These are phyloP conservation scores for Monilinia fructicola DNA, from an alignment of 2,329 filamentous ascomycete genomes.

Conservation along the genomic window DNA sequence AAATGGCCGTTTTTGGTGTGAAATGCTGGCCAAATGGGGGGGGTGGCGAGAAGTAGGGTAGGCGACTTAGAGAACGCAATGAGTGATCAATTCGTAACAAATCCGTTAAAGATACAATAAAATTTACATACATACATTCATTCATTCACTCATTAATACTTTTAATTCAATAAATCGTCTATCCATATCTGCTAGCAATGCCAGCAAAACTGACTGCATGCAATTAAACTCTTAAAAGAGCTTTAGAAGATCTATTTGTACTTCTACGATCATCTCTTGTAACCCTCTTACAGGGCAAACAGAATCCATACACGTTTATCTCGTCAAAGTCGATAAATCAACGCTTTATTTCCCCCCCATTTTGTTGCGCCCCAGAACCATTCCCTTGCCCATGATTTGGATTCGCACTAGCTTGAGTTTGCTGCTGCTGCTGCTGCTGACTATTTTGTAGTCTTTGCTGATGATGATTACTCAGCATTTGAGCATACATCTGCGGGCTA, in stretches of 20 bases:
- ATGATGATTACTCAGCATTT: conserved; percentile 51
- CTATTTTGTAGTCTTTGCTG: conserved; percentile 38
- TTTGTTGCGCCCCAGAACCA: conserved; percentile 25
- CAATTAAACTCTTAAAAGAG: conserved; percentile 13
- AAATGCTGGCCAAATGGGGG: too few relatives aligned
- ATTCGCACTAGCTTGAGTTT: conserved; percentile 24
- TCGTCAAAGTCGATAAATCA: conserved; percentile 12
- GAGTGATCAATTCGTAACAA: not conserved
- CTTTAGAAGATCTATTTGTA: conserved; percentile 17
- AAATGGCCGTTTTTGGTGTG: too few relatives aligned
- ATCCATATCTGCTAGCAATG: conserved; percentile 8
- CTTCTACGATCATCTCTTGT: conserved; percentile 19
- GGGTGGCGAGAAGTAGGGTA: too few relatives aligned
- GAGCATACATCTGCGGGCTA: conserved; percentile 50
- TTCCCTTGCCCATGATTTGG: conserved; percentile 23
- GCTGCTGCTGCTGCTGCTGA: conserved; percentile 41
- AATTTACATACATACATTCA: conserved; percentile 2
- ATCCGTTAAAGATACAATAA: not conserved
- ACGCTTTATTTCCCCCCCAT: conserved; percentile 17
- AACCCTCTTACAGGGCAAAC: not conserved
- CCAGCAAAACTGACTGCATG: not conserved
- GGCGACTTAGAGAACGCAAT: not conserved
- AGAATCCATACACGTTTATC: not conserved
- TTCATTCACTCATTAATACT: not conserved
- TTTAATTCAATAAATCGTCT: conserved; percentile 17